phyloP scores from a whole-genome alignment of 306 rosid genomes.

The Gillenia trifoliata region DNA sequence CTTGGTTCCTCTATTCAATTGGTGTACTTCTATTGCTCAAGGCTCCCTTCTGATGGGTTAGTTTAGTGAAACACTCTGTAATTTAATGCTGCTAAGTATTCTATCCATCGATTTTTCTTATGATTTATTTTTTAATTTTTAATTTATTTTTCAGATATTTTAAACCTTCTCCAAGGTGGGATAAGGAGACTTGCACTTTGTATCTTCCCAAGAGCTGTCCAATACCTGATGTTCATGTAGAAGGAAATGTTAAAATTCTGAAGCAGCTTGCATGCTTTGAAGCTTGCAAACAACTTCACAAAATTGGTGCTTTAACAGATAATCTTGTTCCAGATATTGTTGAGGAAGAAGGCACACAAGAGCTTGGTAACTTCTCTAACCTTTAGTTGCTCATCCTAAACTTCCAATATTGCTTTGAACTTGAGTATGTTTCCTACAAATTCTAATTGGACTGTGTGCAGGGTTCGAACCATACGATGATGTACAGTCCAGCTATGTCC shows the following conservation, averaged over 20 bases:
- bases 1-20: conserved; percentile 63
- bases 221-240: conserved; percentile 33
- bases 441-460: conserved; percentile 20
- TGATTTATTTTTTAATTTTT: conserved; percentile 1
- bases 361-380: conserved; percentile 37
- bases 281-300: conserved; percentile 85
- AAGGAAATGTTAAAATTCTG: conserved; percentile 38
- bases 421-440: too few species aligned
- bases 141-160: conserved; percentile 50
- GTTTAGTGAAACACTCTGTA: conserved; percentile 20
- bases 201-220: conserved; percentile 86
- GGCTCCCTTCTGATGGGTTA: conserved; percentile 85
- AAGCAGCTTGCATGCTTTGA: conserved; percentile 81
- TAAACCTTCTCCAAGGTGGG: conserved; percentile 84
- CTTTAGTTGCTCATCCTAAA: conserved; percentile 17
- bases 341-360: conserved; percentile 50
- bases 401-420: too few species aligned
- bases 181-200: conserved; percentile 38
- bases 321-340: conserved; percentile 64
- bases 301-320: conserved; percentile 74
- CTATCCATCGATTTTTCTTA: background rate
- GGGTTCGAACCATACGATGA: conserved; percentile 47
- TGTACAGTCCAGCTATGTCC: conserved; percentile 55
- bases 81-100: conserved; percentile 4
- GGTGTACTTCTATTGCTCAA: conserved; percentile 72